Evolutionary conservation across 129 eudicot species (phyloP).

Genomic region (Helichrysum umbraculigerum): DNA sequence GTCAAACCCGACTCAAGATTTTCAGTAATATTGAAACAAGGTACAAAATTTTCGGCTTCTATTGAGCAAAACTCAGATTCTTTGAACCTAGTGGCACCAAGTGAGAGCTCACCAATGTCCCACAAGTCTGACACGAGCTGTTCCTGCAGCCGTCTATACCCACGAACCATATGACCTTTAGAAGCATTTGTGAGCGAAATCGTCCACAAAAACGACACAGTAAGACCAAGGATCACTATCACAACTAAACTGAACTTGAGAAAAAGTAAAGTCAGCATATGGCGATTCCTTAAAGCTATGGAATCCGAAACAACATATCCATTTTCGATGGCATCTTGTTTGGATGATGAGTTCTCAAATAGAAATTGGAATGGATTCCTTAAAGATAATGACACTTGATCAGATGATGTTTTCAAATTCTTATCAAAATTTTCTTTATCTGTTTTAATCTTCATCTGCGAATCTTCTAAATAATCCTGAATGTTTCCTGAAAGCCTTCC

Average conservation of each 20-base stretch:
- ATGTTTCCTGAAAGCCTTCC: conserved; percentile 56
- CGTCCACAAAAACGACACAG: conserved; percentile 91
- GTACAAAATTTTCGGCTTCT: conserved; percentile 74
- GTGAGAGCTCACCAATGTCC: conserved; percentile 82
- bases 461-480: conserved; percentile 67
- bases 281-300: conserved; percentile 55
- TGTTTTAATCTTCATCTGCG: conserved; percentile 73
- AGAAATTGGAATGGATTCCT: conserved; percentile 60
- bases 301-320: conserved; percentile 63
- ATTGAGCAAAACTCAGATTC: conserved; percentile 70
- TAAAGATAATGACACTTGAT: conserved; percentile 43
- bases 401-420: conserved; percentile 35
- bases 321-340: conserved; percentile 53
- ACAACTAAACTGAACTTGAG: conserved; percentile 68
- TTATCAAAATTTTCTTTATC: conserved; percentile 74
- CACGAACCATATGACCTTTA: conserved; percentile 65
- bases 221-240: conserved; percentile 72
- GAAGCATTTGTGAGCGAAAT: conserved; percentile 58
- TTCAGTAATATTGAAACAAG: conserved; percentile 76
- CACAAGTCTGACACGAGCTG: conserved; percentile 84
- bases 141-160: conserved; percentile 88
- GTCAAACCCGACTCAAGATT: conserved; percentile 70
- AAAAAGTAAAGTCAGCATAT: conserved; percentile 49
- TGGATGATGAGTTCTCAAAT: conserved; percentile 53
- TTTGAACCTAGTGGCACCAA: conserved; percentile 56